These are phyloP conservation scores for Globisporangium viniferum DNA, from an alignment of 352 stramenopile species.

Conservation along the genomic window DNA sequence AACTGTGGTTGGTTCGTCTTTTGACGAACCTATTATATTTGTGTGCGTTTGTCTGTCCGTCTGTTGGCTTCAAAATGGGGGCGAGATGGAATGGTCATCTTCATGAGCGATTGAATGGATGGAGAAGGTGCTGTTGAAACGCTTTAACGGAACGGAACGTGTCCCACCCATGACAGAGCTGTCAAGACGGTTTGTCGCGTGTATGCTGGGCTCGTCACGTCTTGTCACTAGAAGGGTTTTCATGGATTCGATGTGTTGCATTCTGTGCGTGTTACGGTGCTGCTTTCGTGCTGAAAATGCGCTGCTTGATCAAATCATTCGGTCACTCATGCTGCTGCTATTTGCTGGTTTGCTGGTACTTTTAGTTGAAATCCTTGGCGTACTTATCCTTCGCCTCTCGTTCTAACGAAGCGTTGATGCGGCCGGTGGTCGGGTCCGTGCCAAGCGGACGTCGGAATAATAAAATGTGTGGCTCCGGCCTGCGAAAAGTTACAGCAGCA, in stretches of 20 bases:
- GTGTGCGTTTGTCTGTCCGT: too few species aligned
- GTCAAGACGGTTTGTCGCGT: too few species aligned
- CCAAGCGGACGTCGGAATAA: constrained; percentile 97
- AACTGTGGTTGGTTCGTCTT: too few species aligned
- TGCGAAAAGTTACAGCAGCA: constrained; percentile 23
- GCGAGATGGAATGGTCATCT: too few species aligned
- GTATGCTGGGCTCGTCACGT: too few species aligned
- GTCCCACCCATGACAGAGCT: too few species aligned
- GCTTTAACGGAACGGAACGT: too few species aligned
- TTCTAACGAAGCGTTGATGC: constrained; percentile 92
- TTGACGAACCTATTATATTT: too few species aligned
- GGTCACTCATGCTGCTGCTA: neutral
- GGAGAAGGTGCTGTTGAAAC: too few species aligned
- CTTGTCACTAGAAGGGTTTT: neutral
- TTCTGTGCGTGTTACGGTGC: neutral
- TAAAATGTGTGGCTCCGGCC: constrained; percentile 98
- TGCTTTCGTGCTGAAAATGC: neutral
- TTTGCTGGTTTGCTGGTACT: neutral
- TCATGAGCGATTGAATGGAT: too few species aligned
- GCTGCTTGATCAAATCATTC: neutral
- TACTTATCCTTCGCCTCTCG: constrained; percentile 97
- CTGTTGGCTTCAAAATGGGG: too few species aligned
- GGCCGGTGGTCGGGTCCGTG: constrained; percentile 95
- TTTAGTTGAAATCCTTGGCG: constrained; percentile 74
- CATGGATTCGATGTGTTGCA: neutral